Evolutionary conservation across 2,329 filamentous ascomycete genomes (phyloP), one percentile per base, ranked within the genome.

Genomic region (Alternaria incomplexa): DNA sequence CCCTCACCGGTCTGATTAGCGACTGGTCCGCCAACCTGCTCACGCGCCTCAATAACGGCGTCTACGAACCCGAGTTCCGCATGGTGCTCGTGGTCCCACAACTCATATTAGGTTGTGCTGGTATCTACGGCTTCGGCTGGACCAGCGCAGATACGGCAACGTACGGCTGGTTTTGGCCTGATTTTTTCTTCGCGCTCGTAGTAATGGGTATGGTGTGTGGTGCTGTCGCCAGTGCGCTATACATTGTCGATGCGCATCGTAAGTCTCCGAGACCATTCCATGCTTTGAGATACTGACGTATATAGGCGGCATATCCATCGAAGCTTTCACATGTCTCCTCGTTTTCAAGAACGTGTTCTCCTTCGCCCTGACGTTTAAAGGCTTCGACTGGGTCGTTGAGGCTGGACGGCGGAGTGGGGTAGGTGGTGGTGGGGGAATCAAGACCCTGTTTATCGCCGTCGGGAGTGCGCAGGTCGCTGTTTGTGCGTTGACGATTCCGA

Each of bases 271-370:
- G 44, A 47, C 53, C 20, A n/a, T 28, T 30, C 17, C 40, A 17
- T 63, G 23, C 13, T 52, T 58, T 30, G 36, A 26, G 52, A 43
- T 46, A 44, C 8, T 43, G 28, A 51, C 51, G 58, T 13, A 0
- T 10, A 56, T 56, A 92, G 90, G 90, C 8, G 90, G 95, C 65
- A 88, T 97, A 60, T 89, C 92, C 1, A 88, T 97, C 51, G 94
- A 97, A 80, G 92, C 90, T 7, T 97, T 97, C 78, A 97, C 93
- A 0, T 92, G 93, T 80, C 87, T 96, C 77, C 87, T 97, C 67
- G 90, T 97, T 57, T 97, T 97, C 85, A 97, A 97, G 81, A 97
- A 97, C 80, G 87, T 97, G 65, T 97, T 97, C 82, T 92, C 90
- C 66, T 97, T 96, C 73, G 88, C 89, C 7, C 83, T 97, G 59